Percentiles rank a stretch among this genome's conserved stretches.
phyloP scores from a whole-genome alignment of 2,329 filamentous ascomycete genomes.

The Aphanoascus verrucosus region DNA sequence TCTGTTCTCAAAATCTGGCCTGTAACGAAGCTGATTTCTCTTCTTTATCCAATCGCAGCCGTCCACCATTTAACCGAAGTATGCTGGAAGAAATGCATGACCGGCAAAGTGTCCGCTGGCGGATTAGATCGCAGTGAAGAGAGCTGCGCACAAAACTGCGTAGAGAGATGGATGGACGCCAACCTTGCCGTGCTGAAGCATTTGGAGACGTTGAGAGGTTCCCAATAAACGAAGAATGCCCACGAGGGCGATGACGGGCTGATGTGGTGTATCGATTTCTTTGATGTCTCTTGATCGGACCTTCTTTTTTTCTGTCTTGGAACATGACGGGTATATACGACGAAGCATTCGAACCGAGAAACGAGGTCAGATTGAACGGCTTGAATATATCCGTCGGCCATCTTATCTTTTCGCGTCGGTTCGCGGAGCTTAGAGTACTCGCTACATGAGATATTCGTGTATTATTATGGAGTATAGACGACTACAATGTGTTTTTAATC shows the following conservation, averaged over 20 bases:
- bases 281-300: too few relatives aligned
- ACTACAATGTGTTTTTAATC: neutral
- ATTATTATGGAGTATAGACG: neutral
- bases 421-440: neutral
- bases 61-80: slow-evolving; percentile 60
- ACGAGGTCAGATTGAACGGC: neutral
- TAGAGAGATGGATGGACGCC: slow-evolving; percentile 85
- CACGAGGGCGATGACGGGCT: neutral
- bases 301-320: neutral
- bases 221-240: slow-evolving; percentile 1
- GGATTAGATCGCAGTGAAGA: slow-evolving; percentile 70
- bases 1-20: neutral
- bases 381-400: too few relatives aligned
- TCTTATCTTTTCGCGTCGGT: neutral
- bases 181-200: slow-evolving; percentile 78
- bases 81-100: slow-evolving; percentile 93
- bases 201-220: slow-evolving; percentile 53
- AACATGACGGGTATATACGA: neutral
- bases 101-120: slow-evolving; percentile 57
- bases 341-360: neutral
- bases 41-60: slow-evolving; percentile 32
- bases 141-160: slow-evolving; percentile 79
- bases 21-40: neutral
- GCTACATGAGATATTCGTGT: neutral
- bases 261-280: neutral